A percentile compares a stretch with the other conserved stretches of the same genome.
Evolutionary conservation across 2,329 filamentous ascomycete species (phyloP).

Genomic region (Fusarium dimerum): DNA sequence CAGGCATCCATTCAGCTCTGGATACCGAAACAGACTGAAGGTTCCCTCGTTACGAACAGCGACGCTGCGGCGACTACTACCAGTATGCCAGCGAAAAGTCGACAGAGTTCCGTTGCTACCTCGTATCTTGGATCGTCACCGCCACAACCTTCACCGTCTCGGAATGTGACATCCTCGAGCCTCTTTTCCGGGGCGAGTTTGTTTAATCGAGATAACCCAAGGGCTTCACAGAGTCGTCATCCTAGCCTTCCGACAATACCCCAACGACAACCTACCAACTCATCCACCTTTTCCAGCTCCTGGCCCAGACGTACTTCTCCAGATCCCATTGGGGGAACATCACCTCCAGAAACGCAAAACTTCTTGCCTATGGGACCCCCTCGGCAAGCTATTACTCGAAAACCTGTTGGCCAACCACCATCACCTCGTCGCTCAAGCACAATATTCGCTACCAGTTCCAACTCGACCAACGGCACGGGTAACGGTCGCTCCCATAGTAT

Average conservation of each 20-base stretch:
- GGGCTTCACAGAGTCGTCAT: constrained; percentile 7
- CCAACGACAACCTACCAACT: constrained; percentile 17
- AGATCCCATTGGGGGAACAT: constrained; percentile 8
- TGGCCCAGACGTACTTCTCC: constrained; percentile 24
- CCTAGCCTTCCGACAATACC: constrained; percentile 21
- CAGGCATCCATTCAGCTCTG: constrained; percentile 35
- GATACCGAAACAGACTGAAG: constrained; percentile 31
- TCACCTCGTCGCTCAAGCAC: constrained; percentile 19
- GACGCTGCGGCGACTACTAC: constrained; percentile 19
- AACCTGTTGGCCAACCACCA: constrained; percentile 19
- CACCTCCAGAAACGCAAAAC: constrained; percentile 14
- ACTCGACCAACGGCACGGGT: constrained; percentile 5
- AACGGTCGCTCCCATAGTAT: constrained; percentile 24
- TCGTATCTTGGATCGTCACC: constrained; percentile 1
- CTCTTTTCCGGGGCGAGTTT: constrained; percentile 1
- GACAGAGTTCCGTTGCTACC: constrained; percentile 19
- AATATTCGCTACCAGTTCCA: constrained; percentile 6
- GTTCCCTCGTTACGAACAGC: constrained; percentile 30
- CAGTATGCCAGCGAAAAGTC: constrained; percentile 7
- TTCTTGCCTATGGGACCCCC: constrained; percentile 7
- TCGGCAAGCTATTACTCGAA: constrained; percentile 12
- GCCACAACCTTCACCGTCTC: not conserved
- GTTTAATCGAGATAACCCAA: constrained; percentile 2
- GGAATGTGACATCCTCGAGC: not conserved
- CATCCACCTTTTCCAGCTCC: constrained; percentile 8